Conservation (phyloP, 108 stramenopile species). For the Parietichytrium sp. region DNA sequence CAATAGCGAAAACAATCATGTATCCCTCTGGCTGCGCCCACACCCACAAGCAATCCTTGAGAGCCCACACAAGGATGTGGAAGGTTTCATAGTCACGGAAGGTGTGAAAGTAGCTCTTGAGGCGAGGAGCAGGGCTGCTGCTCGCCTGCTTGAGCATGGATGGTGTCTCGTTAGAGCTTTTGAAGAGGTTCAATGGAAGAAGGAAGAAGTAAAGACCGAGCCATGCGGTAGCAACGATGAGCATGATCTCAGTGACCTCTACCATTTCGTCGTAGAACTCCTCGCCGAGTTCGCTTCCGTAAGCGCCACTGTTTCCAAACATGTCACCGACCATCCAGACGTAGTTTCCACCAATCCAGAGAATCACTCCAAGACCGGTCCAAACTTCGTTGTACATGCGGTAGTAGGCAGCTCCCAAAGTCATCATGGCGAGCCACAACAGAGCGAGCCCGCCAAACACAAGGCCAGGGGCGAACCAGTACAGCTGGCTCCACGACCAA, state of each 20-base stretch:
- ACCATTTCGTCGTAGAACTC: neutral
- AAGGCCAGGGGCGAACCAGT: conserved; percentile 25
- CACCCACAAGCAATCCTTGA: conserved; percentile 22
- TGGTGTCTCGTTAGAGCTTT: too few relatives aligned
- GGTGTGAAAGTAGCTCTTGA: neutral
- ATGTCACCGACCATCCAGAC: conserved; percentile 35
- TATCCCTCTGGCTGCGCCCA: conserved; percentile 3
- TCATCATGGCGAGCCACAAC: neutral
- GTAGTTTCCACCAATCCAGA: conserved; percentile 28
- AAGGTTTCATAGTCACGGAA: conserved; percentile 19
- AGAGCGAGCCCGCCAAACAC: neutral
- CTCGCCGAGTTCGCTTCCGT: conserved; percentile 7
- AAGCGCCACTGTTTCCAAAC: neutral
- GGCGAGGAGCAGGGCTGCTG: neutral
- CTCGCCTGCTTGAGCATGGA: conserved; percentile 29
- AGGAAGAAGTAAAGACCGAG: neutral
- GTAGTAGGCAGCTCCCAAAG: neutral
- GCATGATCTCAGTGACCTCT: neutral
- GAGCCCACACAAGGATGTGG: neutral
- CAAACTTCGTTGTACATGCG: neutral
- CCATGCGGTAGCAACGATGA: conserved; percentile 1
- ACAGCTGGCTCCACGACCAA: conserved; percentile 20
- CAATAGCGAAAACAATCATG: neutral
- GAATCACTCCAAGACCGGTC: neutral
- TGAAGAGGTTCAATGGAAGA: conserved; percentile 24